These are phyloP conservation scores for Populus hybrid DNA, from an alignment of 441 rosid genomes.

Conservation along the genomic window DNA sequence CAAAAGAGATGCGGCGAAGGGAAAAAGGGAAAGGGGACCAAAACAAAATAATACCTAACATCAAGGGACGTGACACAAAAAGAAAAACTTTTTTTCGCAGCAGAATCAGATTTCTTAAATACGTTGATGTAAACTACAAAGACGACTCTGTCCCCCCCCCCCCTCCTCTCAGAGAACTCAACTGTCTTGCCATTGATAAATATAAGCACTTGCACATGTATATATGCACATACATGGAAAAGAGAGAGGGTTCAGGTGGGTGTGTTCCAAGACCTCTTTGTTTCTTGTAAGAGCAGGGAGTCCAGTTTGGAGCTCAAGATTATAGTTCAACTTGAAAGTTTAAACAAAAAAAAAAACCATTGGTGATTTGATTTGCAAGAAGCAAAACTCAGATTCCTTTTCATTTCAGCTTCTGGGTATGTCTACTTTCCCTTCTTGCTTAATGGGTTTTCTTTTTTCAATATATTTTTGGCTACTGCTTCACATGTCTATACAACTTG, in stretches of 20 bases:
- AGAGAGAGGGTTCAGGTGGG: background rate
- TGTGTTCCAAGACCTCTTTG: background rate
- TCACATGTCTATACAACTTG: background rate
- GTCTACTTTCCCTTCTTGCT: slow-evolving; percentile 5
- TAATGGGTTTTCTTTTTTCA: background rate
- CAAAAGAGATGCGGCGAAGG: background rate
- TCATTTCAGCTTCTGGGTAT: slow-evolving; percentile 27
- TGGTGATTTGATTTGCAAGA: background rate
- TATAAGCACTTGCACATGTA: background rate
- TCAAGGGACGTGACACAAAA: background rate
- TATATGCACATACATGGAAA: background rate
- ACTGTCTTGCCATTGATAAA: background rate
- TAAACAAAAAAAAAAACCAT: no score
- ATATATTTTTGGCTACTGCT: background rate
- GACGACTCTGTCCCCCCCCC: no score
- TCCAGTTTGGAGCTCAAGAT: background rate
- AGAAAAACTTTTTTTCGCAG: background rate
- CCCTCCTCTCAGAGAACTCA: no score
- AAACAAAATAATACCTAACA: background rate
- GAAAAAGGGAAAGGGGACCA: background rate
- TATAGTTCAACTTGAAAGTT: no score
- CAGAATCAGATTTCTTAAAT: background rate
- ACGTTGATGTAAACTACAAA: background rate
- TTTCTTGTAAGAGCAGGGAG: background rate
- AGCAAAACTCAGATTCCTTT: background rate